These are phyloP conservation scores for Polymyxa betae DNA, from an alignment of 208 protist species.

Conservation along the genomic window DNA sequence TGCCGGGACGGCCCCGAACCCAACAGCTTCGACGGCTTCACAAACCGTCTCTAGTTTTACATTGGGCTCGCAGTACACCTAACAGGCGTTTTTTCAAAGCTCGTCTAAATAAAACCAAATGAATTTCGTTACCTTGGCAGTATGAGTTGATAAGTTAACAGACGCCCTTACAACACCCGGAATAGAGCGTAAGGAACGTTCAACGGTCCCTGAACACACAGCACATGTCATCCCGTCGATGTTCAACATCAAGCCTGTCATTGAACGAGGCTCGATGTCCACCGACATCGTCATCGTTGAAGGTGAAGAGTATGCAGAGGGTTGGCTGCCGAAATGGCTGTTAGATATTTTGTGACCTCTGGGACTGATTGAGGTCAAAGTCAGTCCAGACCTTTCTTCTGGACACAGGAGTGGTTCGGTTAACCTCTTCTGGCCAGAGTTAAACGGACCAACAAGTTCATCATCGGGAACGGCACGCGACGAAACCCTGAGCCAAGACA, in stretches of 20 bases:
- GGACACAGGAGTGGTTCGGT: too few relatives aligned
- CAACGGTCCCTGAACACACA: slow-evolving; percentile 63
- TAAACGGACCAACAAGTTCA: too few relatives aligned
- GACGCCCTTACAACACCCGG: slow-evolving; percentile 42
- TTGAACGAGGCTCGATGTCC: background rate
- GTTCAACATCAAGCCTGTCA: slow-evolving; percentile 18
- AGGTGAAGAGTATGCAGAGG: too few relatives aligned
- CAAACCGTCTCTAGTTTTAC: background rate
- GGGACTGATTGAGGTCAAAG: too few relatives aligned
- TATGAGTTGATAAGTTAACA: slow-evolving; percentile 19
- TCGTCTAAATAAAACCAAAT: background rate
- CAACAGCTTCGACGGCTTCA: background rate
- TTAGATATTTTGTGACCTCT: too few relatives aligned
- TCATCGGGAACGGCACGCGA: too few relatives aligned
- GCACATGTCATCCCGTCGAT: slow-evolving; percentile 67
- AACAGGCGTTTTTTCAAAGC: background rate
- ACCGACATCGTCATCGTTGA: too few relatives aligned
- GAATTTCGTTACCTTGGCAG: background rate
- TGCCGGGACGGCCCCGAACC: background rate
- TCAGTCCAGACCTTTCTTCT: too few relatives aligned
- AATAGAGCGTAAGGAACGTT: slow-evolving; percentile 51
- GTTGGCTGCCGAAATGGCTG: too few relatives aligned
- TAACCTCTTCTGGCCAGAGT: too few relatives aligned
- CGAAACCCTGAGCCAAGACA: too few relatives aligned
- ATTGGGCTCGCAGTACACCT: background rate